Conservation (phyloP, 495 filamentous ascomycete species). For the Xylaria telfairii region DNA sequence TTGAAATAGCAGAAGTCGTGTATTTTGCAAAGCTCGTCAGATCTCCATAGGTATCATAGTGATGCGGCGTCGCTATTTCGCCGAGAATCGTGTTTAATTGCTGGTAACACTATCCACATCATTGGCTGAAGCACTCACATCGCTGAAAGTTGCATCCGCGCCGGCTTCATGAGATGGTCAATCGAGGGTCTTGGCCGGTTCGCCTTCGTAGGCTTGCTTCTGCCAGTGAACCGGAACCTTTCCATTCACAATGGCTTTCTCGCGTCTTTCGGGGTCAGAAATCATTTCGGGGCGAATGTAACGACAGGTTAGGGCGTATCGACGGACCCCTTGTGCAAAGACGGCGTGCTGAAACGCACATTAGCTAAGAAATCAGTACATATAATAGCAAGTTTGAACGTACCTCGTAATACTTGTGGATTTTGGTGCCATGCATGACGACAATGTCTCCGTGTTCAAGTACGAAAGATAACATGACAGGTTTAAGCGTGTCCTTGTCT, state of each 20-base stretch:
- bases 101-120: not conserved
- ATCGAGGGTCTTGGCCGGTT: not conserved
- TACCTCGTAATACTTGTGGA: conserved; percentile 79
- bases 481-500: conserved; percentile 36
- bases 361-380: conserved; percentile 33
- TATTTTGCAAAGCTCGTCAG: not conserved
- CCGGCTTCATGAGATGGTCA: not conserved
- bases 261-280: conserved; percentile 33
- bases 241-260: conserved; percentile 39
- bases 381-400: conserved; percentile 29
- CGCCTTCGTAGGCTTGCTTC: conserved; percentile 27
- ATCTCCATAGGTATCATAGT: not conserved
- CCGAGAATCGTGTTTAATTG: not conserved
- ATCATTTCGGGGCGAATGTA: conserved; percentile 57
- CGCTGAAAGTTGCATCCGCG: not conserved
- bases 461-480: conserved; percentile 42
- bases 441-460: conserved; percentile 82
- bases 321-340: conserved; percentile 58
- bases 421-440: conserved; percentile 75
- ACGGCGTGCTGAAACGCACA: conserved; percentile 63
- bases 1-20: not conserved
- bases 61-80: not conserved
- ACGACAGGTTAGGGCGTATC: conserved; percentile 71
- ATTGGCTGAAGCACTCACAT: not conserved
- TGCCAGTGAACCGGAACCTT: conserved; percentile 40